Conservation (phyloP, 306 rosid species). For the Dryas octopetala region DNA sequence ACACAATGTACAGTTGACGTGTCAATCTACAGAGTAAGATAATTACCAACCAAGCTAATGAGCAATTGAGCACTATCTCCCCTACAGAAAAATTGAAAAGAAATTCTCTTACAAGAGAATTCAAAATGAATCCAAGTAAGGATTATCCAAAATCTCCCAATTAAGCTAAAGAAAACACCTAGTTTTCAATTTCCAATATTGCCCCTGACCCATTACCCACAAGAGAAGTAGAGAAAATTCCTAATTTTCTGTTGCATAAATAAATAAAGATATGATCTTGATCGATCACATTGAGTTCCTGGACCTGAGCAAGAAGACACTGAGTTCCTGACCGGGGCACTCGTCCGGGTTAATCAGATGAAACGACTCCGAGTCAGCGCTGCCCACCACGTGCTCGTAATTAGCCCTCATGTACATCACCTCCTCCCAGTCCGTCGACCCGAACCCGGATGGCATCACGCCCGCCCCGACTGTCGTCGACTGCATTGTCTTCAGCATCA, state of each 20-base stretch:
- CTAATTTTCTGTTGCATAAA: too few relatives aligned
- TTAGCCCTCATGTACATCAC: constrained; percentile 84
- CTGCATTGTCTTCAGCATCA: constrained; percentile 67
- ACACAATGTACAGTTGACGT: not conserved
- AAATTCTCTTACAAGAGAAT: not conserved
- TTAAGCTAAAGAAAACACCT: constrained; percentile 16
- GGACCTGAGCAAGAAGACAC: constrained; percentile 87
- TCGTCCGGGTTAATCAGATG: constrained; percentile 91
- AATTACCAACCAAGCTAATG: not conserved
- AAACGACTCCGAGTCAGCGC: constrained; percentile 80
- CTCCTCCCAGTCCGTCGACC: constrained; percentile 51
- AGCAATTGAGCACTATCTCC: too few relatives aligned
- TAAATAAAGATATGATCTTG: not conserved
- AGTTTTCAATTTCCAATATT: constrained; percentile 10
- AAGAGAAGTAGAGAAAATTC: too few relatives aligned
- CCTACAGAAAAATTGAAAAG: not conserved
- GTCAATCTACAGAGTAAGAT: not conserved
- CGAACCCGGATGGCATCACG: constrained; percentile 57
- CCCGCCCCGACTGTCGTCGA: constrained; percentile 89
- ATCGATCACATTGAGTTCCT: constrained; percentile 16
- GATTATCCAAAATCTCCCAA: not conserved
- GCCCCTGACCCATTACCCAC: not conserved
- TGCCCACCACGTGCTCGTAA: constrained; percentile 87
- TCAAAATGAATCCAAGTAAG: not conserved
- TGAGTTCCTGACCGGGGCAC: constrained; percentile 84